Evolutionary conservation across 805 yeast species (phyloP), one percentile per base, ranked within the genome.

Genomic region (Yarrowia bubula): DNA sequence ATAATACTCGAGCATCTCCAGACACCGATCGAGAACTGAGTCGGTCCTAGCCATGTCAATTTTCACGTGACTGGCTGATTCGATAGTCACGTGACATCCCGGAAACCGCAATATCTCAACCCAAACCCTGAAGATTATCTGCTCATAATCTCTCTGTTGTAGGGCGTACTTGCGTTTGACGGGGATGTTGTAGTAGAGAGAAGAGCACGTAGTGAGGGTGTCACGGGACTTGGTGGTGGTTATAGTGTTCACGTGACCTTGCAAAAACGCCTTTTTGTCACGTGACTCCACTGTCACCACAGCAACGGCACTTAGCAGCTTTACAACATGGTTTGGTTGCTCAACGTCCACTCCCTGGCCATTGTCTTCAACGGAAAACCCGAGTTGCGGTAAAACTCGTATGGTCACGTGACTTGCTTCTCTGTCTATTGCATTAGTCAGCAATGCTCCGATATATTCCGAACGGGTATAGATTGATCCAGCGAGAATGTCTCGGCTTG

Each of bases 121-220:
- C 61, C 61, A 55, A 7, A 55, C 28, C 2, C 38, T 38, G 11
- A 39, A 41, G 3, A 41, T 13, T 2, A 41, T 11, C 38, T 28
- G 46, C 11, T 55, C 61, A 15, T 39, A 55, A 31, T 55, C 61
- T 28, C 33, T 31, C 17, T 55, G 61, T 6, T 55, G 47, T 15
- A 55, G 47, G n/a, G 47, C 61, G n/a, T 41, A 55, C 38, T 55
- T 55, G n/a, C 61, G 61, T 7, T 55, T 55, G n/a, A 55, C 61
- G 17, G 61, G 61, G 13, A 55, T 8, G 31, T 55, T 55, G 47
- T 55, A 55, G n/a, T 31, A 55, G 8, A 55, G 47, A 11, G 61
- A 38, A 15, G 60, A 51, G 33, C 43, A 37, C 5, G 44, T 38
- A 9, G 39, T 15, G n/a, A 38, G 37, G 1, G 42, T 22, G 13